phyloP scores from a whole-genome alignment of 352 stramenopile species.

The Ophiocytium majus region DNA sequence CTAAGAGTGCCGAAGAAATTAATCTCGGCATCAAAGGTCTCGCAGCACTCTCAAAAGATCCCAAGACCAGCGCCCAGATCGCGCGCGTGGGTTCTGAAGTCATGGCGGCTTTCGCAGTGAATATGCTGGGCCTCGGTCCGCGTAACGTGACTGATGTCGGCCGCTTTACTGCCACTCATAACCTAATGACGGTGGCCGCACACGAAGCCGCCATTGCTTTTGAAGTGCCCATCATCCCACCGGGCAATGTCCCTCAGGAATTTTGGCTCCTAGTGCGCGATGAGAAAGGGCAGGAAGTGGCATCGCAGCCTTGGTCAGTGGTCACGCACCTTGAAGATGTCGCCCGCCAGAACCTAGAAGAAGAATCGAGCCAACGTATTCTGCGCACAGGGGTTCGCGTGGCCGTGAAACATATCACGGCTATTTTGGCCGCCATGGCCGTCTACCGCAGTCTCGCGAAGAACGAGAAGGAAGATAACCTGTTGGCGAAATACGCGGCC shows the following conservation, averaged over 20 bases:
- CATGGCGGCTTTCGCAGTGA: not conserved
- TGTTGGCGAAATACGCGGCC: not conserved
- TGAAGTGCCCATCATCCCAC: not conserved
- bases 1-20: not conserved
- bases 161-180: not conserved
- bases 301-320: not conserved
- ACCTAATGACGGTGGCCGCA: not conserved
- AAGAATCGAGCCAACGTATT: not conserved
- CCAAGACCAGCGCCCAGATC: not conserved
- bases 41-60: not conserved
- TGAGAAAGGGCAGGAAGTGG: not conserved
- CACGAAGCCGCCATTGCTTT: not conserved
- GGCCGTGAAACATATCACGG: not conserved
- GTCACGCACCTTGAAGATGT: not conserved
- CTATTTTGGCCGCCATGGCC: not conserved
- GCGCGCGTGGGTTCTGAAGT: not conserved
- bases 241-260: not conserved
- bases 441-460: not conserved
- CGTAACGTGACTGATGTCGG: not conserved
- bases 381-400: not conserved
- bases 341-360: not conserved
- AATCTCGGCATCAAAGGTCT: slow-evolving; percentile 2
- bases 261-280: not conserved
- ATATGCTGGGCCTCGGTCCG: not conserved
- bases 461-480: not conserved